These are phyloP conservation scores for Trichoderma atrobrunneum DNA, from an alignment of 2,329 filamentous ascomycete species.

Conservation along the genomic window DNA sequence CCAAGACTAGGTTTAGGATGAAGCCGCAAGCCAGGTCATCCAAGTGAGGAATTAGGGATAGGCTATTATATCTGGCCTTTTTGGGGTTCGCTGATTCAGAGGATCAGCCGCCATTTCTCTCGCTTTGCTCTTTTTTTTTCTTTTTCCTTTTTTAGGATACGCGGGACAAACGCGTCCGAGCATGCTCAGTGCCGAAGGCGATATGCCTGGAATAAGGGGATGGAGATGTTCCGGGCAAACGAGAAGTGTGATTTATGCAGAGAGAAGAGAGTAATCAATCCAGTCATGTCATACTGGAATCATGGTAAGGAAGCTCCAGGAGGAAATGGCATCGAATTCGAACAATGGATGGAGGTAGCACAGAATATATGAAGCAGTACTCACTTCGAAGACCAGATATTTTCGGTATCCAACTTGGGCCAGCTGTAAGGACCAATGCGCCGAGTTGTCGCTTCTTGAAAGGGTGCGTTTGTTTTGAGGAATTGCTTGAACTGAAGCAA, in stretches of 20 bases:
- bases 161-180: not conserved
- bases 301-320: too few species aligned
- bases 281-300: not conserved
- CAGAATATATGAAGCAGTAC: not conserved
- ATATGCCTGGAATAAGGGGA: not conserved
- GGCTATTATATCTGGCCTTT: not conserved
- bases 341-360: not conserved
- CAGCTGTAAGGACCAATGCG: not conserved
- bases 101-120: not conserved
- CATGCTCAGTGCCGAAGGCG: not conserved
- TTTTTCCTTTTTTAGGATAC: not conserved
- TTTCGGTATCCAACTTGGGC: not conserved
- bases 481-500: not conserved
- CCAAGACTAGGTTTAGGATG: not conserved
- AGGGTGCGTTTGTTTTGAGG: not conserved
- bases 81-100: not conserved
- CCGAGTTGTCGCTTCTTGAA: not conserved
- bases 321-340: not conserved
- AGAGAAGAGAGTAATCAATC: not conserved
- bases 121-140: not conserved
- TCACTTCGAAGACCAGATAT: not conserved
- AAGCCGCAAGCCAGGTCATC: not conserved
- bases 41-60: not conserved
- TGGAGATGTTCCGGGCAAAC: not conserved
- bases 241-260: not conserved